Base-by-base conservation (phyloP, 345 rosid genomes). In the Aethionema arabicum region DNA sequence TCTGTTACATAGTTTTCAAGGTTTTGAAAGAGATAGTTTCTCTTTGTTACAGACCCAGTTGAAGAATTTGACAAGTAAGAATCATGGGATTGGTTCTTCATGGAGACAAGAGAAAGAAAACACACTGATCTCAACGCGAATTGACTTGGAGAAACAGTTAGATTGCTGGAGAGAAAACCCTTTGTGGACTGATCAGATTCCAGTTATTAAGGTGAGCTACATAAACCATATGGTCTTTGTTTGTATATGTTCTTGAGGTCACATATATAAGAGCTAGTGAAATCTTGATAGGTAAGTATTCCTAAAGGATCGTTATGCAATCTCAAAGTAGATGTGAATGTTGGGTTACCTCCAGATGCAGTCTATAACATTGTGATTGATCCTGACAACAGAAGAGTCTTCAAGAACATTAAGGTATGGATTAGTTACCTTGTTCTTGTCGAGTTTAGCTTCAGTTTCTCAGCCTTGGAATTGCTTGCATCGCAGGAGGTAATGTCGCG, bases 291-390 rank as follows among this genome's bases (percentile, higher is more conserved):
- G 98, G 96, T 89, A 55, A 83, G 83, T 47, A 85, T 85, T 43
- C 91, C 93, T 14, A 92, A 87, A 77, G 96, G 90, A 45, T 87
- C 98, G 8, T 82, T 92, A 38, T 89, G 98, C 82, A 85, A 83
- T 61, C 90, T 89, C 54, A 80, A 61, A 39, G 91, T 82, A 0
- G 68, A 72, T 8, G 81, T 80, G 12, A 56, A 85, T 56, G 78
- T 85, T 39, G 96, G 96, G 29, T 77, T 89, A 73, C 98, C 98
- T 3, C 96, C 96, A 4, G 96, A 89, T 75, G 88, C 93, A 3
- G 84, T 83, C 9, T 92, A 79, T 45, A 70, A 92, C 65, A 84
- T 92, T 49, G 91, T 89, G 44, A 89, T 74, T 12, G 95, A 92
- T 59, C 95, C 98, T 39, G 93, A 89, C 67, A 92, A 92, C 14